Evolutionary conservation across 768 basidiomycete genomes (phyloP).

Genomic region (Amanita rubescens): DNA sequence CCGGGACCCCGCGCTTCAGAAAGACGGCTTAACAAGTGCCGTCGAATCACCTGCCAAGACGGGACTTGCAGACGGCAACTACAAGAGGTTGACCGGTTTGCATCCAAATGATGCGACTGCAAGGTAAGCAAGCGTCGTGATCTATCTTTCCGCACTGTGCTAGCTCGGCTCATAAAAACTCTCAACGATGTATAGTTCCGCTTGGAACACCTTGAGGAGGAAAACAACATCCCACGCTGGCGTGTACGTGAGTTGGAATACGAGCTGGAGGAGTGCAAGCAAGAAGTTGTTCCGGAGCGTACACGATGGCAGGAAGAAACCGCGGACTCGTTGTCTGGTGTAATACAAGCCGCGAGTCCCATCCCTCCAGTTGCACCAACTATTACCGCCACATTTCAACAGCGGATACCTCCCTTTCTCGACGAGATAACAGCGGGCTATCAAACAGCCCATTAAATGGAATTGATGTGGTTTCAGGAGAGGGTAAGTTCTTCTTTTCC

Average conservation of each 20-base stretch:
- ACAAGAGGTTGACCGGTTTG: slow-evolving; percentile 32
- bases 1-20: slow-evolving; percentile 18
- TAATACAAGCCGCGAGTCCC: slow-evolving; percentile 8
- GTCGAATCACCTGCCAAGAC: slow-evolving; percentile 66
- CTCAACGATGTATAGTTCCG: slow-evolving; percentile 60
- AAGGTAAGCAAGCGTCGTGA: slow-evolving; percentile 32
- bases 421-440: too few relatives aligned
- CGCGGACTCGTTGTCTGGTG: slow-evolving; percentile 27
- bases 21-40: slow-evolving; percentile 69
- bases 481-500: too few relatives aligned
- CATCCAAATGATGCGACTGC: slow-evolving; percentile 33
- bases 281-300: slow-evolving; percentile 67
- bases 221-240: slow-evolving; percentile 74
- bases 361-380: too few relatives aligned
- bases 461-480: too few relatives aligned
- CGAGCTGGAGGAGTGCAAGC: slow-evolving; percentile 78
- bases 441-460: slow-evolving; percentile 9
- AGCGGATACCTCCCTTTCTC: too few relatives aligned
- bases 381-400: too few relatives aligned
- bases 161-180: slow-evolving; percentile 56
- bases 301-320: slow-evolving; percentile 55
- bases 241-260: slow-evolving; percentile 83
- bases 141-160: background rate
- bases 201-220: slow-evolving; percentile 66
- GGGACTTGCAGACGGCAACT: slow-evolving; percentile 29